Evolutionary conservation across 1,139 yeast genomes (phyloP), one percentile per base, ranked within the genome.

Genomic region (Meyerozyma guilliermondii): DNA sequence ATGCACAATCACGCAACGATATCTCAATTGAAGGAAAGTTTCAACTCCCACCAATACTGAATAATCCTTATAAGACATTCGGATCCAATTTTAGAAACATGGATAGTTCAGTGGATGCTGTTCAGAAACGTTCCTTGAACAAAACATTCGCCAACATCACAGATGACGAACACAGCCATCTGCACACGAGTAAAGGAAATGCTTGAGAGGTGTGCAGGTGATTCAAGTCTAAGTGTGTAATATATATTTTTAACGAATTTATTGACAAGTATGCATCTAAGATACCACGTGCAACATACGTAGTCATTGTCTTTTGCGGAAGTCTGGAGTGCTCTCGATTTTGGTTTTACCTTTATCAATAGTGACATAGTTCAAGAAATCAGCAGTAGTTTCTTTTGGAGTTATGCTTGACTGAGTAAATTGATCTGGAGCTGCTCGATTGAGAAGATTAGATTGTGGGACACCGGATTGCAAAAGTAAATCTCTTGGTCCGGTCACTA

Each of bases 401-500:
- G 11, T 13, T 26, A 20, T 20, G 5, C 13, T 26, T 26, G 11
- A n/a, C 7, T 11, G 28, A n/a, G 28, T 9, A 7, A 9, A 26
- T n/a, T 26, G 28, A 10, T 26, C 28, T 9, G 28, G 11, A 7
- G 28, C 5, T 10, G 13, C 28, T n/a, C 11, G 28, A 26, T 26
- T 26, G 20, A 33, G 24, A 16, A 30, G 14, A 16, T 23, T 35
- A 17, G 34, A 14, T 31, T 11, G 31, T 14, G 28, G 14, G 2
- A 54, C 52, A 40, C 58, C 63, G 14, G 75, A 67, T 50, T 79
- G 83, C 10, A 81, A 53, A 38, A 81, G 56, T 6, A 81, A 50
- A 34, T 70, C 74, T 44, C 85, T 68, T 13, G 86, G 85, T 0
- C 87, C 87, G 7, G 66, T 53, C 4, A 81, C 62, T 36, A 66